Base-by-base conservation (phyloP, 164 flowering plant species). In the Vitis cinerea region DNA sequence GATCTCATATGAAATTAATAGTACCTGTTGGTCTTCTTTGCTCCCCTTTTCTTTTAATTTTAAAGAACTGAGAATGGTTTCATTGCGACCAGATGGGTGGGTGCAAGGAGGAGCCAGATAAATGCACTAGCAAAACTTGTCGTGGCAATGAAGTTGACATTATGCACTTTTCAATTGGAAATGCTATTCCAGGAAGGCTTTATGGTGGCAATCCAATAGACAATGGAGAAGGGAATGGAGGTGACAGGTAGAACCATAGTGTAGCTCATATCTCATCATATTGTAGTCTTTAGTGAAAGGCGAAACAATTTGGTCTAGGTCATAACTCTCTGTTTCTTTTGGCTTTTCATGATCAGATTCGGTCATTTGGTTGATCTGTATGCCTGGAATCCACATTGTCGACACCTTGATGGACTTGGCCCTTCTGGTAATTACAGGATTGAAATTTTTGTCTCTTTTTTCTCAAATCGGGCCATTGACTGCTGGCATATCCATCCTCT, bases 301-400 rank as follows among this genome's bases (percentile, higher is more conserved):
- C 37, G 48, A 31, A 23, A n/a, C 19, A n/a, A 16, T 47, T 13
- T 58, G 59, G 2, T 37, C 9, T 59, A 52, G 13, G 30, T 71
- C 30, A 13, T 19, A 5, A 37, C 70, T 29, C n/a, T 60, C 44
- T 37, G 44, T 37, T 64, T 59, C 23, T 15, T 49, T 58, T 51
- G 48, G 8, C 49, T 19, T 73, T 63, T 53, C 65, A 29, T 63
- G 44, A 64, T 65, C 75, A 94, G 99, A 75, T 95, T 85, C 75
- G 99, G 99, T 59, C 92, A 93, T 82, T 72, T 95, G 82, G 93
- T 91, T 73, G 99, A 95, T 82, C 68, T 90, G 56, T 95, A 93
- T 75, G 71, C 89, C 2, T 95, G 99, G 99, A 95, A 72, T 72
- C 99, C 99, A 13, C 99, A 95, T 69, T 95, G 99, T 75, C 79